phyloP scores from a whole-genome alignment of 192 early-diverging fungal genomes.

The Coemansia aciculifera region DNA sequence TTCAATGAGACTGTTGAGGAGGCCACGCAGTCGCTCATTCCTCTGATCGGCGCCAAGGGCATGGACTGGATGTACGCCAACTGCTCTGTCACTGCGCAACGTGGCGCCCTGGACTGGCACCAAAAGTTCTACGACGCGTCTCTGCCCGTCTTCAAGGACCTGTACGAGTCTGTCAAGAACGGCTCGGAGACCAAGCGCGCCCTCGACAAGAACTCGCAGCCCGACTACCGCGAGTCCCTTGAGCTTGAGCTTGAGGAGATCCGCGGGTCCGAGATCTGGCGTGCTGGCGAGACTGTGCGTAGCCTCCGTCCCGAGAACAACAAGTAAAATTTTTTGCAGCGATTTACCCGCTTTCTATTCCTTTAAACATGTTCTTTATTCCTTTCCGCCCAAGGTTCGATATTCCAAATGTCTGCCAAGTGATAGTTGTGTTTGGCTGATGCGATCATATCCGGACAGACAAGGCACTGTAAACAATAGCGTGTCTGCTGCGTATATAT shows the following conservation, averaged over 20 bases:
- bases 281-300: constrained; percentile 83
- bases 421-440: too few species aligned
- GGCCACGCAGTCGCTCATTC: constrained; percentile 96
- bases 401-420: neutral
- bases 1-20: constrained; percentile 99
- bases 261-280: constrained; percentile 90
- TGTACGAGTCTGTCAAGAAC: constrained; percentile 85
- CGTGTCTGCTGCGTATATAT: constrained; percentile 4
- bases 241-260: constrained; percentile 91
- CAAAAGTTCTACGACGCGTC: constrained; percentile 88
- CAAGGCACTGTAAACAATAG: too few species aligned
- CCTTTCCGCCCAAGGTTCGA: neutral
- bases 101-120: constrained; percentile 97
- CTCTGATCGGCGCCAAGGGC: constrained; percentile 92
- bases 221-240: constrained; percentile 91
- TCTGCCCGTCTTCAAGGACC: constrained; percentile 90
- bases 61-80: constrained; percentile 99
- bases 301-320: constrained; percentile 86
- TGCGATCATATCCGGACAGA: too few species aligned
- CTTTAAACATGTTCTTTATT: neutral
- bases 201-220: constrained; percentile 82
- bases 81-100: constrained; percentile 94
- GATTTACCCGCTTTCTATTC: neutral
- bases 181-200: constrained; percentile 85
- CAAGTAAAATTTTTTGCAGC: constrained; percentile 11